Evolutionary conservation across 2,329 filamentous ascomycete genomes (phyloP), one percentile per base, ranked within the genome.

Genomic region (Metarhizium sp.): DNA sequence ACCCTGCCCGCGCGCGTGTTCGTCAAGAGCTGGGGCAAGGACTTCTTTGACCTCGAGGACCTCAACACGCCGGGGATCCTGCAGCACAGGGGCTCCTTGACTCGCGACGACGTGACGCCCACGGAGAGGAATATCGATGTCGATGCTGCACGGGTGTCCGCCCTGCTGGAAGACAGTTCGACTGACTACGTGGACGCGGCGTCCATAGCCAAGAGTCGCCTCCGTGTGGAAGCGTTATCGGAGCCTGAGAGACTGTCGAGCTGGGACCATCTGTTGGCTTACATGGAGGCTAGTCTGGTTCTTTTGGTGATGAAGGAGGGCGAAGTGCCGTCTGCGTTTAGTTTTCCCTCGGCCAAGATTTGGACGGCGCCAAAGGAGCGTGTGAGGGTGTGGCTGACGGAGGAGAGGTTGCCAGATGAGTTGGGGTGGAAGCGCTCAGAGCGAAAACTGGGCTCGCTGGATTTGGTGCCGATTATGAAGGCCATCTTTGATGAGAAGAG

Each of bases 251-350:
- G 57, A 40, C 14, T 60, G 29, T 53, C 50, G 11, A 5, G 36
- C 11, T 42, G 55, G 29, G 57, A 60, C 7, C 14, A 42, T 0
- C 5, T 45, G 8, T 32, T 59, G 1, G 48, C 57, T 2, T 59
- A 56, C 29, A 36, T 53, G 3, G 59, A 60, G 50, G 43, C 57
- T 32, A 45, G 48, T 13, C 55, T 60, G 5, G 38, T 59, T 11
- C 49, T 60, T 8, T 29, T 59, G 48, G 50, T 59, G 53, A 60
- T 60, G 59, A 59, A 43, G 7, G 57, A 59, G 18, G 51, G 55
- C 1, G 50, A 54, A 2, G 48, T 58, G 18, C 58, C 57, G 1
- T 54, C 58, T 16, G 58, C 40, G 10, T 56, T 52, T 46, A 55
- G 36, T 32, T 50, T 58, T 14, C 57, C 58, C 6, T 14, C 36